Evolutionary conservation across 83 land plant species (phyloP), one percentile per base, ranked within the genome.

Genomic region (Thuja plicata): DNA sequence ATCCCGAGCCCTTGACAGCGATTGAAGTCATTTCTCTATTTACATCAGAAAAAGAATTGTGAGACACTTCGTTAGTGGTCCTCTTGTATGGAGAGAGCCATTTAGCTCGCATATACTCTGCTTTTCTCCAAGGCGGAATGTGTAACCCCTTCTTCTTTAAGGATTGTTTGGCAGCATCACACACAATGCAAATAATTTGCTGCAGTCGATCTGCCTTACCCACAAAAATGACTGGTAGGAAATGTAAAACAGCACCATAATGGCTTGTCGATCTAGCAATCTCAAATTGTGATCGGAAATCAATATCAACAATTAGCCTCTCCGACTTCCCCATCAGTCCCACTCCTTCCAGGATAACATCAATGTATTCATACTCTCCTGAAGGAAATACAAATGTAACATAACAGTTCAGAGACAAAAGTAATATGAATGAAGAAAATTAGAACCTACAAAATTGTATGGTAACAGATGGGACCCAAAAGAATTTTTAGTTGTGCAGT

Each of bases 311-410:
- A 45, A 97, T 83, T 81, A 98, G 43, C 77, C 96, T 88, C 90
- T 89, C 89, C 34, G 82, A 27, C 79, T 88, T 43, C 27, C 50
- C 66, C 90, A 91, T 90, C 30, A 87, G 88, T 21, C 70, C 92
- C 30, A 1, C 54, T 46, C 87, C 71, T 19, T 88, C 93, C 4
- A 92, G 88, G 9, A 96, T 77, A 86, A 97, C 97, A 86, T 98
- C 99, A 21, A 98, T 93, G 93, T 96, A 98, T 88, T 98, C 98
- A 88, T 98, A 96, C 34, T 98, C 99, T 3, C 99, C 99, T 96
- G 95, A n/a, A 87, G 54, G 10, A 87, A 35, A n/a, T 70, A 62
- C 40, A 40, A 55, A 89, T 57, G 38, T n/a, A 34, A 57, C 37
- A 24, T 37, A 45, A n/a, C 4, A 80, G 38, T 45, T 79, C 60